Evolutionary conservation across 2,329 filamentous ascomycete species (phyloP), one percentile per base, ranked within the genome.

Genomic region (Xylariaceae sp.): DNA sequence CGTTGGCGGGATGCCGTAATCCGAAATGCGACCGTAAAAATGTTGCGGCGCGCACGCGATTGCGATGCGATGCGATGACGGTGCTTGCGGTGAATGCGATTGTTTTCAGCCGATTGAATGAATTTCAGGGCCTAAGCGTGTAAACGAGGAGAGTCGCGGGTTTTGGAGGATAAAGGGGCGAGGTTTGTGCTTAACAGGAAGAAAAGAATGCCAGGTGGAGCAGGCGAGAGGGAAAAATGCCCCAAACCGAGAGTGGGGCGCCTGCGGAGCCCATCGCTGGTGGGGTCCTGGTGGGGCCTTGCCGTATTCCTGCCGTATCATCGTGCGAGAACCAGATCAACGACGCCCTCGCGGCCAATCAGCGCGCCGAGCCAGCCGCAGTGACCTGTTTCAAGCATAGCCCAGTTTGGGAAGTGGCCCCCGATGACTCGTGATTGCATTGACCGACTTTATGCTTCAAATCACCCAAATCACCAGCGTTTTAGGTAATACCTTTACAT

Each of bases 81-180:
- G 59, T 59, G 49, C 58, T 59, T 57, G 61, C 55, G 58, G 59
- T 59, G 49, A 59, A 60, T 57, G 61, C 55, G 58, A 63, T 59
- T 64, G 61, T 64, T 63, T 61, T 62, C 66, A 64, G 65, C 66
- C 64, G 67, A 66, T 66, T 65, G 64, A 69, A 69, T 70, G 67
- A 65, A 64, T 66, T 66, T 60, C 55, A 60, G 63, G 61, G 68
- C 64, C 68, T 71, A 71, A 69, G 66, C 67, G 61, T 66, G 68
- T 71, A 69, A 69, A 71, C 68, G 68, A 69, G 64, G 60, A 62
- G 61, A 60, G 62, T 60, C 55, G 65, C 65, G 67, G 68, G 65
- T 66, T 70, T 70, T 68, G 65, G 64, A 63, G 59, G 59, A 64
- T 69, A 71, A 69, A 68, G 68, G 68, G 68, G 68, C 64, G 65